Evolutionary conservation across 2,329 filamentous ascomycete species (phyloP).

Genomic region (Xylariaceae sp.): DNA sequence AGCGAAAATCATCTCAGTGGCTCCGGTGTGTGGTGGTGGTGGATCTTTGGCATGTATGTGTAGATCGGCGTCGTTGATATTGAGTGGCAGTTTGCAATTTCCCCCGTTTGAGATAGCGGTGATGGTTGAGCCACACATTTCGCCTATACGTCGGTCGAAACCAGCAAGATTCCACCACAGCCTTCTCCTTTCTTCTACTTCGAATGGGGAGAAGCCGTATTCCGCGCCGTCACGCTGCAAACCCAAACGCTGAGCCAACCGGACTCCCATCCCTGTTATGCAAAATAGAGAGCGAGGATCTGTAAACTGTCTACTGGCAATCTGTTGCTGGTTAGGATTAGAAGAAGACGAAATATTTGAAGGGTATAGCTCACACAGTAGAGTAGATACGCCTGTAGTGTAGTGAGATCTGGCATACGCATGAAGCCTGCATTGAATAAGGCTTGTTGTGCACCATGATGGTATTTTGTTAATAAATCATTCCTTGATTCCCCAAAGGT

Average conservation of each 20-base stretch:
- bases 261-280: constrained; percentile 61
- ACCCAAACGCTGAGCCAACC: constrained; percentile 64
- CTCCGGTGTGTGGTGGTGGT: constrained; percentile 44
- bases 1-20: constrained; percentile 59
- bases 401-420: constrained; percentile 59
- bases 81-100: constrained; percentile 55
- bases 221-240: constrained; percentile 60
- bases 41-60: constrained; percentile 53
- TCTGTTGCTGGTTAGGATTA: constrained; percentile 37
- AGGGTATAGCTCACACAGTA: constrained; percentile 50
- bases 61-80: constrained; percentile 59
- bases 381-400: constrained; percentile 64
- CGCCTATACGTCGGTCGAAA: constrained; percentile 65
- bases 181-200: constrained; percentile 66
- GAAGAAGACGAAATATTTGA: neutral
- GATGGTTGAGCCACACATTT: constrained; percentile 58
- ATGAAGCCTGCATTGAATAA: constrained; percentile 65
- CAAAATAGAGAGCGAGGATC: constrained; percentile 59
- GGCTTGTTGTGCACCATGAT: constrained; percentile 59
- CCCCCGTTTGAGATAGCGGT: constrained; percentile 51
- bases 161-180: constrained; percentile 70
- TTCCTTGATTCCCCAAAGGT: constrained; percentile 52
- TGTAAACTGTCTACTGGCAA: constrained; percentile 53
- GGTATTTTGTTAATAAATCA: constrained; percentile 49
- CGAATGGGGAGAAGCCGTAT: constrained; percentile 50